Percentiles rank a stretch among this genome's conserved stretches.
Conservation (phyloP, 192 early-diverging fungal genomes). For the Glomus cerebriforme region DNA sequence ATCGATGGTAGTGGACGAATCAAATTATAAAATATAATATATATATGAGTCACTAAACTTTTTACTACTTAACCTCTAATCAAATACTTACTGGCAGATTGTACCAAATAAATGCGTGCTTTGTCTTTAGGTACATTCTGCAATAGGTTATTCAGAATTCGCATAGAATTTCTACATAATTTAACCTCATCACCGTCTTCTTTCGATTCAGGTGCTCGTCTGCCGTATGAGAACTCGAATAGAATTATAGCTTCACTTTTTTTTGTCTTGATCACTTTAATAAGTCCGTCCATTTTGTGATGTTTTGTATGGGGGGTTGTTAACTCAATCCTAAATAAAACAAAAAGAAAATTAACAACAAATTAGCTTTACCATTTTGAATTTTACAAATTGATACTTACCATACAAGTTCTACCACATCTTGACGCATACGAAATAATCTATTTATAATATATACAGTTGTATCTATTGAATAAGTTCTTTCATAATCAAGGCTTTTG, state of each 20-base stretch:
- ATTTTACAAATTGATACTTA: constrained; percentile 26
- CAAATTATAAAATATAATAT: neutral
- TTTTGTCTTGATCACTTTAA: constrained; percentile 1
- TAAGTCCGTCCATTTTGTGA: neutral
- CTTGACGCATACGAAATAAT: constrained; percentile 26
- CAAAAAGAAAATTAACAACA: neutral
- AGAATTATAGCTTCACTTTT: neutral
- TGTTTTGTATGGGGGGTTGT: neutral
- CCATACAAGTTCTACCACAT: constrained; percentile 21
- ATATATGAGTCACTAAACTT: too few species aligned
- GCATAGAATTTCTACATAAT: too few species aligned
- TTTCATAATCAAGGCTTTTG: constrained; percentile 4
- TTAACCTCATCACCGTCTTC: neutral
- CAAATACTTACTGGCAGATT: constrained; percentile 12
- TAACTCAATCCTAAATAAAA: constrained; percentile 21
- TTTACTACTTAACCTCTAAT: too few species aligned
- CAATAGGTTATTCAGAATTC: neutral
- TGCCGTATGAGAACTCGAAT: neutral
- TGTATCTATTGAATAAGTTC: constrained; percentile 16
- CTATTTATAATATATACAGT: constrained; percentile 14
- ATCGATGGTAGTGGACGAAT: constrained; percentile 2
- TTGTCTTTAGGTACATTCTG: constrained; percentile 11
- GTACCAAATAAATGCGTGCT: constrained; percentile 22
- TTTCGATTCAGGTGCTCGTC: neutral
- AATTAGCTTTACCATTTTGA: neutral